Base-by-base conservation (phyloP, 164 flowering plant species). In the Vitis cinerea region DNA sequence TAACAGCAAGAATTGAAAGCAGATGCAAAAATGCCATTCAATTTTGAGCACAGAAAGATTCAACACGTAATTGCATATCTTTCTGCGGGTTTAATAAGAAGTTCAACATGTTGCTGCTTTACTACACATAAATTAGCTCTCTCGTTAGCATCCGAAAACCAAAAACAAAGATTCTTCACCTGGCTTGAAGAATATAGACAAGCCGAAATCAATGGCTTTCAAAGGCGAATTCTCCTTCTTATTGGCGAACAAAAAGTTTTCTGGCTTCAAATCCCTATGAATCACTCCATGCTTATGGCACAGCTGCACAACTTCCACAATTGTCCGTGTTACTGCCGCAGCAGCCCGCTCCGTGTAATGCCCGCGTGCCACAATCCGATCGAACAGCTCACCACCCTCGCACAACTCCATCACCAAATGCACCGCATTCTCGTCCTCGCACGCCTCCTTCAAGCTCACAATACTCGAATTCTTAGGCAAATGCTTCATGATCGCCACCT, bases 101-200 rank as follows among this genome's bases (percentile, higher is more conserved):
- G 29, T 55, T 37, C 44, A 44, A 17, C 7, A 23, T 54, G 44
- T 37, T 37, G 7, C 44, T 37, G 6, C 44, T 19, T 50, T 64
- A 19, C 50, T 8, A 48, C 11, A 53, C 27, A 23, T 23, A 30
- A 1, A 14, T 15, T 55, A 15, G 29, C 27, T 66, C 50, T 9
- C 14, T 27, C 16, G 11, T 16, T 8, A 31, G 6, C 16, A 66
- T 53, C 51, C 7, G 50, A 52, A 57, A 8, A 71, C 19, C 53
- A 49, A 65, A 2, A 53, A 63, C 60, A 19, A 44, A 27, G 50
- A 19, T 17, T 8, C 9, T 74, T 76, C 30, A 87, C 98, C 98
- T 61, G 98, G 98, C 85, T 90, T 90, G 85, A 94, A 94, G 85
- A 94, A 94, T n/a, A 94, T 90, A 11, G 98, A 91, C 71, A 94